These are phyloP conservation scores for Thermomucor indicae-seudaticae DNA, from an alignment of 371 early-diverging fungal genomes.

Conservation along the genomic window DNA sequence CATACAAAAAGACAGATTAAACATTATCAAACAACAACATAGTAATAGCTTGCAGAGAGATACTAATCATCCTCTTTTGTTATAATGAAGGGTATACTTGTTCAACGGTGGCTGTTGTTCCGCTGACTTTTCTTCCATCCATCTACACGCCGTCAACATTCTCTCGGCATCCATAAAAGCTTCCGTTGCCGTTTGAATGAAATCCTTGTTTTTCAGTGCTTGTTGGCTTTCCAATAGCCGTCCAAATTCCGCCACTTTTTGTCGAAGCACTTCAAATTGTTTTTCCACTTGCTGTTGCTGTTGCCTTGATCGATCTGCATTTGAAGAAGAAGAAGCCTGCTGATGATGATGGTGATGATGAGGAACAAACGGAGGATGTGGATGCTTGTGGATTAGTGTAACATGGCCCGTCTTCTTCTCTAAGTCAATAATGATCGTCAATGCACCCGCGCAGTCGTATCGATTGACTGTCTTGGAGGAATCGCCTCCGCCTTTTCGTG, in stretches of 20 bases:
- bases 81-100: slow-evolving; percentile 27
- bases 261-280: slow-evolving; percentile 29
- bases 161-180: slow-evolving; percentile 32
- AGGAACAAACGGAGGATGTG: slow-evolving; percentile 45
- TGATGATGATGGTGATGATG: slow-evolving; percentile 24
- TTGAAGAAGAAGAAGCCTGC: neutral
- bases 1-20: neutral
- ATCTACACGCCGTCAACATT: slow-evolving; percentile 34
- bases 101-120: slow-evolving; percentile 16
- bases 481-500: slow-evolving; percentile 40
- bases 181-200: slow-evolving; percentile 31
- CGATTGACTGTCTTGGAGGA: slow-evolving; percentile 34
- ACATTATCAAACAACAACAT: neutral
- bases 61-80: neutral
- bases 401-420: slow-evolving; percentile 36
- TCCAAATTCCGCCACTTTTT: slow-evolving; percentile 29
- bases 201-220: slow-evolving; percentile 24
- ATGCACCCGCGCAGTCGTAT: slow-evolving; percentile 43
- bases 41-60: neutral
- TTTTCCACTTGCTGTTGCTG: slow-evolving; percentile 25
- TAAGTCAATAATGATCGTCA: slow-evolving; percentile 45
- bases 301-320: slow-evolving; percentile 10
- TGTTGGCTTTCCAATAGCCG: slow-evolving; percentile 34
- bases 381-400: slow-evolving; percentile 37
- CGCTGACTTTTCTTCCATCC: slow-evolving; percentile 8